Percentiles rank a stretch among this genome's conserved stretches.
These are phyloP conservation scores for Cryomyces minteri DNA, from an alignment of 495 filamentous ascomycete species.

Conservation along the genomic window DNA sequence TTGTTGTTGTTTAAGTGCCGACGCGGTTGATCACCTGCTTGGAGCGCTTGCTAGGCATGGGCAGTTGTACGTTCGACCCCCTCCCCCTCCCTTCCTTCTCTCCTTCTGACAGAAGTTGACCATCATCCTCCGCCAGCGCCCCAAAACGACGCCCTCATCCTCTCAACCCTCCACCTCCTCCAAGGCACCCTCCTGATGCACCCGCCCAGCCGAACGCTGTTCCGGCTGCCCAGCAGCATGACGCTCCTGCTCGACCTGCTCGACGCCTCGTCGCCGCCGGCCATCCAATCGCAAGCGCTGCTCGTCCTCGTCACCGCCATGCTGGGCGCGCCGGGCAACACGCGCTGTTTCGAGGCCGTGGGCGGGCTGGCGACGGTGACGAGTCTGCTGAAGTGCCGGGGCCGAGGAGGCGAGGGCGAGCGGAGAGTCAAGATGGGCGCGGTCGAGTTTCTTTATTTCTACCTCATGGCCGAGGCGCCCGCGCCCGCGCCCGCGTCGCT, in stretches of 20 bases:
- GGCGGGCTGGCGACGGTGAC: conserved; percentile 90
- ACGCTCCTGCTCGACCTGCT: conserved; percentile 90
- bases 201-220: conserved; percentile 76
- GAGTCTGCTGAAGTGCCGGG: conserved; percentile 71
- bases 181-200: conserved; percentile 84
- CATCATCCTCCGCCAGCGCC: too few relatives aligned
- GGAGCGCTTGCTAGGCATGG: conserved; percentile 69
- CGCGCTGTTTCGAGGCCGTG: conserved; percentile 78
- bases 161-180: conserved; percentile 74
- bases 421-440: conserved; percentile 83
- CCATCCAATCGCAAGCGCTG: conserved; percentile 75
- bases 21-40: conserved; percentile 73
- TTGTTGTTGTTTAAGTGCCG: conserved; percentile 51
- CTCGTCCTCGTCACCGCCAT: conserved; percentile 80
- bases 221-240: conserved; percentile 86
- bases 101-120: too few relatives aligned
- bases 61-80: conserved; percentile 38
- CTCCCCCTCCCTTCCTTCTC: too few relatives aligned
- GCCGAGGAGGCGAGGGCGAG: conserved; percentile 29
- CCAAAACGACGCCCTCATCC: conserved; percentile 75
- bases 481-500: conserved; percentile 44
- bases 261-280: conserved; percentile 63
- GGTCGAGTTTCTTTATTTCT: conserved; percentile 94
- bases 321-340: conserved; percentile 66
- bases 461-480: conserved; percentile 53